Conservation (phyloP, 179 eudicot species). For the Carnegiea gigantea region DNA sequence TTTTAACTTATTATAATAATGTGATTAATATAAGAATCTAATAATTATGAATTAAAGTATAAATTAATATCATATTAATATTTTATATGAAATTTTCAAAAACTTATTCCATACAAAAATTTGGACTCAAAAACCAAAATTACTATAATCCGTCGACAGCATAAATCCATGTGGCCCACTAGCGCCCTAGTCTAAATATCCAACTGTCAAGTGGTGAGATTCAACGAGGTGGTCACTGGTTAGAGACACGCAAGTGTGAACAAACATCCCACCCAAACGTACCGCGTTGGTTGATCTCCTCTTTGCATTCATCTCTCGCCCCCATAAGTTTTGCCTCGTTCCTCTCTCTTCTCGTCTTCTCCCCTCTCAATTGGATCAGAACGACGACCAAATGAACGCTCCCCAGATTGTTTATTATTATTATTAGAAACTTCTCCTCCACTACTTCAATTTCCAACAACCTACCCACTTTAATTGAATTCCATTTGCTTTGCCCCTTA, state of each 20-base stretch:
- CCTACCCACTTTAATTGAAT: not conserved
- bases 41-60: no score
- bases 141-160: no score
- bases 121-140: no score
- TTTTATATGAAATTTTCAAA: no score
- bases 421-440: not conserved
- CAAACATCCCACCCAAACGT: no score
- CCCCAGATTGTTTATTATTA: not conserved
- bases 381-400: not conserved
- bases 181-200: not conserved
- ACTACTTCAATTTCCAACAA: not conserved
- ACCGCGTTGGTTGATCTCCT: not conserved
- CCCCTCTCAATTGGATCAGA: slow-evolving; percentile 1
- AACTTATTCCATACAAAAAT: no score
- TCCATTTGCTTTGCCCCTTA: not conserved
- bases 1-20: no score
- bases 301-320: not conserved
- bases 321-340: not conserved
- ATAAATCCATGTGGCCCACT: not conserved
- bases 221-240: not conserved
- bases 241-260: no score
- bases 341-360: not conserved
- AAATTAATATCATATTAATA: no score
- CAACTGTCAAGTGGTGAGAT: not conserved
- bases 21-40: no score